A percentile compares a stretch with the other conserved stretches of the same genome.
Evolutionary conservation across 2,329 filamentous ascomycete species (phyloP).

Genomic region (Penicillium sp.): DNA sequence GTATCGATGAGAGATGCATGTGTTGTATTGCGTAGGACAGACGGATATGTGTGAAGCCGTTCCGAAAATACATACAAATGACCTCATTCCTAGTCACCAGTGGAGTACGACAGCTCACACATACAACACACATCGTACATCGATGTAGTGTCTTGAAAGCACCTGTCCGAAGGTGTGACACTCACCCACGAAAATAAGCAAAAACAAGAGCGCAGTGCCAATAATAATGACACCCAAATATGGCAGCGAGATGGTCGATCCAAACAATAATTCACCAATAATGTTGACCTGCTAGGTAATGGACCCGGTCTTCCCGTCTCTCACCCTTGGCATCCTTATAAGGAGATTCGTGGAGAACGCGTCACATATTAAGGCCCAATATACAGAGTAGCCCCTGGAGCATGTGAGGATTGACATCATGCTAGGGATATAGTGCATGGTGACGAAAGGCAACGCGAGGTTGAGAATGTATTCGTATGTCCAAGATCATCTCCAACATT

Average conservation of each 20-base stretch:
- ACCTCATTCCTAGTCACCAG: not conserved
- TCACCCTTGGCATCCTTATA: slow-evolving; percentile 14
- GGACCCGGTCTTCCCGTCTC: slow-evolving; percentile 9
- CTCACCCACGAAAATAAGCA: not conserved
- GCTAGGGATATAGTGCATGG: not conserved
- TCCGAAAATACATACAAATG: slow-evolving; percentile 1
- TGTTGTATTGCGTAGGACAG: not conserved
- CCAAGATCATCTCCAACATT: not conserved
- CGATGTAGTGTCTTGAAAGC: not conserved
- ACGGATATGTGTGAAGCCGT: not conserved
- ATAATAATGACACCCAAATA: not conserved
- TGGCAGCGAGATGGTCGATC: slow-evolving; percentile 7
- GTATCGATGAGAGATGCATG: not conserved
- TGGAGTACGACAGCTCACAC: not conserved
- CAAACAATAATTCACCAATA: slow-evolving; percentile 10
- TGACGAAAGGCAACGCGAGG: not conserved
- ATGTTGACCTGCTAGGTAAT: not conserved
- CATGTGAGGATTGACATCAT: slow-evolving; percentile 14
- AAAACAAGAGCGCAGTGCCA: slow-evolving; percentile 1
- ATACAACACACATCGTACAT: not conserved
- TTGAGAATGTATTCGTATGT: not conserved
- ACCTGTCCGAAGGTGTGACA: not conserved
- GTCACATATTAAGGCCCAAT: slow-evolving; percentile 13
- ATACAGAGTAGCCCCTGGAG: not conserved
- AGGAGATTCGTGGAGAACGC: slow-evolving; percentile 13